Conservation (phyloP, 2,329 filamentous ascomycete species). For the Fusarium tanahbumbuense region DNA sequence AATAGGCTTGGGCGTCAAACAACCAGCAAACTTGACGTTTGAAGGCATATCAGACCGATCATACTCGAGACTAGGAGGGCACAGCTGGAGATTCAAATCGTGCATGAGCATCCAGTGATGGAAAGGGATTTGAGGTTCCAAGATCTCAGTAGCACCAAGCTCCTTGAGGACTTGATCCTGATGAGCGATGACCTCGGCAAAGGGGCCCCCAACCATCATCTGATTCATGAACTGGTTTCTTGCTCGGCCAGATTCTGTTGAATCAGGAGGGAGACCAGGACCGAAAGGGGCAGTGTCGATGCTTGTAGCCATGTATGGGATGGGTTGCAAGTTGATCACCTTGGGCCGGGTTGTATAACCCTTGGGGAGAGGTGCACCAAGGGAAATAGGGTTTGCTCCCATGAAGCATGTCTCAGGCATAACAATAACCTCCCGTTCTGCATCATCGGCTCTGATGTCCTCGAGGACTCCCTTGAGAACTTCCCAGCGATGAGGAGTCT, state of each 20-base stretch:
- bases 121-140: slow-evolving; percentile 35
- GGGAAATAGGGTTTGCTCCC: slow-evolving; percentile 53
- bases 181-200: slow-evolving; percentile 37
- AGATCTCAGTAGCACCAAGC: slow-evolving; percentile 46
- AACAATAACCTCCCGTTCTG: slow-evolving; percentile 55
- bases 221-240: slow-evolving; percentile 49
- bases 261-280: slow-evolving; percentile 54
- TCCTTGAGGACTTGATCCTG: slow-evolving; percentile 44
- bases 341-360: slow-evolving; percentile 52
- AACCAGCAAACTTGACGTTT: slow-evolving; percentile 58
- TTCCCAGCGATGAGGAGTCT: slow-evolving; percentile 50
- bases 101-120: slow-evolving; percentile 47
- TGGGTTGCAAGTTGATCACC: slow-evolving; percentile 55
- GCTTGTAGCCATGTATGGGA: slow-evolving; percentile 53
- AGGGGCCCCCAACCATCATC: slow-evolving; percentile 41
- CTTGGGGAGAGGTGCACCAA: slow-evolving; percentile 53
- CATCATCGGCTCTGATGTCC: slow-evolving; percentile 48
- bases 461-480: slow-evolving; percentile 52
- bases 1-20: slow-evolving; percentile 50
- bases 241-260: slow-evolving; percentile 50
- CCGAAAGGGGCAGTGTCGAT: slow-evolving; percentile 55
- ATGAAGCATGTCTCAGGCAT: slow-evolving; percentile 56
- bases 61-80: slow-evolving; percentile 55
- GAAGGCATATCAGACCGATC: slow-evolving; percentile 51
- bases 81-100: slow-evolving; percentile 54